Conservation (phyloP, 2,329 filamentous ascomycete genomes). For the Ilyonectria mors-panacis region DNA sequence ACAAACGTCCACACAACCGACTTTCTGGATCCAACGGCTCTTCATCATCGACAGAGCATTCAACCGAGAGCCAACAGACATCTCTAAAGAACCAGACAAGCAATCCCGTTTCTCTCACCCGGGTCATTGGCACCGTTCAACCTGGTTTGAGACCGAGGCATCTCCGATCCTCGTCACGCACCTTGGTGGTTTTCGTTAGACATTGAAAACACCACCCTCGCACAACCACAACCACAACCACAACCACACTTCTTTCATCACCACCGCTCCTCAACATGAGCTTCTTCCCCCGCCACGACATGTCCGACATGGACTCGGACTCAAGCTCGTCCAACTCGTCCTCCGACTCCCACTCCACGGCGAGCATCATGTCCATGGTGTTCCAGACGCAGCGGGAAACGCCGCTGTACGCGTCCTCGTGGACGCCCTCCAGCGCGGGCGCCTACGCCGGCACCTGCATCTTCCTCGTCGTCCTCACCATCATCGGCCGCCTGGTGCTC, state of each 20-base stretch:
- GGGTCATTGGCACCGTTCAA: neutral
- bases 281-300: constrained; percentile 45
- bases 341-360: constrained; percentile 27
- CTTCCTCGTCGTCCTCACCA: constrained; percentile 85
- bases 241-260: neutral
- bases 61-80: neutral
- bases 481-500: constrained; percentile 78
- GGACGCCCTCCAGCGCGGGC: constrained; percentile 80
- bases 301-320: constrained; percentile 43
- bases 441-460: constrained; percentile 92
- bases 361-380: constrained; percentile 61
- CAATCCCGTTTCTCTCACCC: neutral
- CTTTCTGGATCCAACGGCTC: neutral
- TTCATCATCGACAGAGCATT: constrained; percentile 1
- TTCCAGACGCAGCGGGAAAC: constrained; percentile 73
- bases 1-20: neutral
- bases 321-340: constrained; percentile 33
- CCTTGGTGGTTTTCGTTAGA: neutral
- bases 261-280: constrained; percentile 35
- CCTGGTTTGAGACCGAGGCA: too few species aligned
- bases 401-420: constrained; percentile 72
- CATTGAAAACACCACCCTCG: neutral
- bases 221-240: neutral
- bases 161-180: neutral
- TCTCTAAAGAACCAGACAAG: neutral